phyloP scores from a whole-genome alignment of 768 basidiomycete genomes.

The Lactarius quietus region DNA sequence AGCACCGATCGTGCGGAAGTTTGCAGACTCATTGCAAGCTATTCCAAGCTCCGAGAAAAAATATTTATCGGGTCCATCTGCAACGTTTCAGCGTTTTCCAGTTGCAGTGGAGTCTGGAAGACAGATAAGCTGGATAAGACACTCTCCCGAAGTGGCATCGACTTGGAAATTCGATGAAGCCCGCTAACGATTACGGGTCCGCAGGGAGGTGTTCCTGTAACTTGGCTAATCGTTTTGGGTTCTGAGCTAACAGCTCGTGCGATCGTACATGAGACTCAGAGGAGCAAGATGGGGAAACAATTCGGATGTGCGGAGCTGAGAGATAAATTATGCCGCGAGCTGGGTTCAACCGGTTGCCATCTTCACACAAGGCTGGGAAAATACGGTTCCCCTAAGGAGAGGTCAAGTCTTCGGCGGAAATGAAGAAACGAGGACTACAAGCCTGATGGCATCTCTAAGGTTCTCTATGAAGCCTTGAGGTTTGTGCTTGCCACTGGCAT shows the following conservation, averaged over 20 bases:
- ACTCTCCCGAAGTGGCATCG: neutral
- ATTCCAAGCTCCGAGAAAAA: constrained; percentile 1
- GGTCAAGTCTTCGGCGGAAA: constrained; percentile 11
- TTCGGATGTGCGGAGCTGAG: constrained; percentile 1
- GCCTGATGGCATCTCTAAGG: constrained; percentile 9
- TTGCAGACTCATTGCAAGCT: constrained; percentile 7
- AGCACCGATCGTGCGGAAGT: constrained; percentile 15
- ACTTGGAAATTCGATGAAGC: neutral
- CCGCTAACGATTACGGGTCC: neutral
- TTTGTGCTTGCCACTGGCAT: constrained; percentile 13
- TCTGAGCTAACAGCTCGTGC: neutral
- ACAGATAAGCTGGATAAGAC: constrained; percentile 10
- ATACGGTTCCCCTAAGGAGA: constrained; percentile 9
- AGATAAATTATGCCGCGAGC: neutral
- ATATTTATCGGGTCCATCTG: constrained; percentile 1
- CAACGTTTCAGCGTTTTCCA: neutral
- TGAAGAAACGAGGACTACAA: constrained; percentile 11
- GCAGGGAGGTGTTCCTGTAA: constrained; percentile 5
- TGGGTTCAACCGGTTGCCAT: neutral
- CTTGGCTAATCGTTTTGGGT: neutral
- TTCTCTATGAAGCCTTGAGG: constrained; percentile 22
- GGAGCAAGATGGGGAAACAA: constrained; percentile 10
- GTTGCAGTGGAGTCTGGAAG: neutral
- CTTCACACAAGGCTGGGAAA: constrained; percentile 2
- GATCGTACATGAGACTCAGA: constrained; percentile 15